A percentile compares a stretch with the other conserved stretches of the same genome.
Evolutionary conservation across 192 early-diverging fungal species (phyloP).

Genomic region (Mortierella alpina): DNA sequence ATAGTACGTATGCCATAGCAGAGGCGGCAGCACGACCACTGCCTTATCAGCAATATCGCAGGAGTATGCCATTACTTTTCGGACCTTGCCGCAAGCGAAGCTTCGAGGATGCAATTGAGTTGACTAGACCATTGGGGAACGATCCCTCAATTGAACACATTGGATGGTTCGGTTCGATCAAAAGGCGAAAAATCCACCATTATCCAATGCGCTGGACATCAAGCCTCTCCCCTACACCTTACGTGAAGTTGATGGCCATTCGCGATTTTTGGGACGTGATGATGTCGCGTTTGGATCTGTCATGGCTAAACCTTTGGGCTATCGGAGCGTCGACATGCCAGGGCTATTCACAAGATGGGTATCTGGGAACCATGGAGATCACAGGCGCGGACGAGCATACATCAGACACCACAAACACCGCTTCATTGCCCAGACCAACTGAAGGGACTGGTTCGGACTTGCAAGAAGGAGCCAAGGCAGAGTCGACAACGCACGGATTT

Average conservation of each 20-base stretch:
- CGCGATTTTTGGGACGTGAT: conserved; percentile 52
- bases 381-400: neutral
- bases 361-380: neutral
- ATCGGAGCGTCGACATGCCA: conserved; percentile 5
- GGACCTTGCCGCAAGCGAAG: conserved; percentile 25
- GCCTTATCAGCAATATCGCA: no score
- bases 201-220: conserved; percentile 46
- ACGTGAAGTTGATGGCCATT: conserved; percentile 34
- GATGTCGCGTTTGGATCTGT: conserved; percentile 29
- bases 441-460: neutral
- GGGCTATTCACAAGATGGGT: conserved; percentile 2
- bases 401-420: neutral
- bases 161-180: conserved; percentile 43
- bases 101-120: conserved; percentile 44
- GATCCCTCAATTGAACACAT: conserved; percentile 16
- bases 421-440: no score
- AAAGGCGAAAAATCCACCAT: conserved; percentile 49
- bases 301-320: conserved; percentile 31
- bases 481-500: neutral
- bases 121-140: conserved; percentile 37
- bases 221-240: conserved; percentile 30
- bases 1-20: no score
- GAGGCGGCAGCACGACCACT: no score
- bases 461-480: neutral
- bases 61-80: neutral